Base-by-base conservation (phyloP, 2,329 filamentous ascomycete genomes). In the Beauveria rudraprayagi region DNA sequence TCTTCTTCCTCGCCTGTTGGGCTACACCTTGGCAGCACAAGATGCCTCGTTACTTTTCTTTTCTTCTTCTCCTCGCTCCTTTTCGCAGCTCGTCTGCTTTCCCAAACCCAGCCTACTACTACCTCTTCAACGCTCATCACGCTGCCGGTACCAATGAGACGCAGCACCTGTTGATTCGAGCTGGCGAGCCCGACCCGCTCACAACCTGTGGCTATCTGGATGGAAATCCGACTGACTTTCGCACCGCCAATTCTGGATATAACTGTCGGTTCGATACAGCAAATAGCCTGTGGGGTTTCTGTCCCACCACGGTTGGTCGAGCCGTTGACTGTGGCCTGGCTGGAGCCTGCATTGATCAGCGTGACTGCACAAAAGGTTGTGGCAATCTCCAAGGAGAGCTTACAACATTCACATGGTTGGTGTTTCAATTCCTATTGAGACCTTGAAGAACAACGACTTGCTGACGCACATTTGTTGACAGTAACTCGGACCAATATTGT, bases 341-440 rank as follows among this genome's bases (percentile, higher is more conserved):
- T 26, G 58, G 58, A 34, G 52, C 50, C 28, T 61, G 58, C 41
- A 40, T 54, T 19, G 58, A 61, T 28, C 24, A 41, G 17, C 17
- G 56, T 22, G 51, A 50, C 26, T 61, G 58, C 50, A 28, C 22
- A 17, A 41, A 56, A 19, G 72, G 71, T 6, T 77, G 75, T 52
- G 74, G 73, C 0, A 66, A 64, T 1, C 62, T 63, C 0, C 64
- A 62, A 1, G 28, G 62, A 1, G 63, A 61, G 1, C 47, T 74
- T 11, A 71, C 70, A 2, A 76, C 74, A 0, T 70, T 73, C 51
- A 72, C 70, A 5, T 77, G 73, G 74, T 76, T 65, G 47, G 14
- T 24, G 14, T 19, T 14, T 51, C 37, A 30, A 28, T 5, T 30
- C 41, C 14, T 14, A n/a, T 34, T 47, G 40, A 59, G 46, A 17